Evolutionary conservation across 805 yeast species (phyloP).

Genomic region (Kodamaea lidongshanica): DNA sequence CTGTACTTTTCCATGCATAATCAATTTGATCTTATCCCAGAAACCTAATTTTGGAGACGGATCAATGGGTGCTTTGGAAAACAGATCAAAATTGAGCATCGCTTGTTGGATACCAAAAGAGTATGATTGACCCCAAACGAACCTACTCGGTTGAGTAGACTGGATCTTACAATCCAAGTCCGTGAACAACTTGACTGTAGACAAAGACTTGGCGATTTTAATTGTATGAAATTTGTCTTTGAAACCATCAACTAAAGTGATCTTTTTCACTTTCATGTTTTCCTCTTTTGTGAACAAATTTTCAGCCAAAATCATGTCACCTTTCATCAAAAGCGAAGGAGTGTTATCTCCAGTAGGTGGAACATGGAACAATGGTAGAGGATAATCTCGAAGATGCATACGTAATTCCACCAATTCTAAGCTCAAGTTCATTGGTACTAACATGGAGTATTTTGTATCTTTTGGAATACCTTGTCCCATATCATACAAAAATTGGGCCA

Average conservation of each 20-base stretch:
- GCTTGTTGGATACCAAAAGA: constrained; percentile 80
- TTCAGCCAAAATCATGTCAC: constrained; percentile 68
- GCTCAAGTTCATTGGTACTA: constrained; percentile 59
- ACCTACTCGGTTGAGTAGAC: constrained; percentile 53
- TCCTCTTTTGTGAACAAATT: constrained; percentile 44
- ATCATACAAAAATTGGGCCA: constrained; percentile 58
- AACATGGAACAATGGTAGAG: constrained; percentile 71
- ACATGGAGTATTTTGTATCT: constrained; percentile 59
- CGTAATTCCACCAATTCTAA: constrained; percentile 56
- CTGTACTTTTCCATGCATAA: constrained; percentile 65
- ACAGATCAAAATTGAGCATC: constrained; percentile 70
- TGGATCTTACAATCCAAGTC: constrained; percentile 51
- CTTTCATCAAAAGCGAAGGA: constrained; percentile 36
- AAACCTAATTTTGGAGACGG: constrained; percentile 81
- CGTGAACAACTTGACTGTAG: constrained; percentile 67
- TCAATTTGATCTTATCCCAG: constrained; percentile 82
- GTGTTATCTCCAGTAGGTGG: constrained; percentile 40
- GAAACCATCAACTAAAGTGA: no score
- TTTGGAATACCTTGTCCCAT: constrained; percentile 81
- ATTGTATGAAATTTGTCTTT: constrained; percentile 42
- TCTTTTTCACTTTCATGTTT: constrained; percentile 54
- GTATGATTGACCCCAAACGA: constrained; percentile 80
- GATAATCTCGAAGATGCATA: constrained; percentile 76
- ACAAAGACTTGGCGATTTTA: constrained; percentile 66
- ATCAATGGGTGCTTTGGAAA: constrained; percentile 86